Evolutionary conservation across 768 basidiomycete genomes (phyloP).

Genomic region (Naganishia vishniacii): DNA sequence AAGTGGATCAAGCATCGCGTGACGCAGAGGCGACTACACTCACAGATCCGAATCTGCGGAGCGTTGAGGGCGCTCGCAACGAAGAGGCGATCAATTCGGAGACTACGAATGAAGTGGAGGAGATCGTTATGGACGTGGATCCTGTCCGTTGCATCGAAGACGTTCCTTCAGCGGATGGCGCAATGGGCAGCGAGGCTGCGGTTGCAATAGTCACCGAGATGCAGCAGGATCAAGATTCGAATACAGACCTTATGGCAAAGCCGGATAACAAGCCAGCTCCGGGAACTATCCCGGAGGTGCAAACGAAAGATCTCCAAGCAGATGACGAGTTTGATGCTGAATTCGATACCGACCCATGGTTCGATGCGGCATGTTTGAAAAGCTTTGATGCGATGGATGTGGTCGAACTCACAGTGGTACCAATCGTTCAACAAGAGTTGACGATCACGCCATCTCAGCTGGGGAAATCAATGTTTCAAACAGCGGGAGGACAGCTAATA

Average conservation of each 20-base stretch:
- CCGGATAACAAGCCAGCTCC: too few species aligned
- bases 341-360: constrained; percentile 28
- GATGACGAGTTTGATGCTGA: constrained; percentile 25
- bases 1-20: not conserved
- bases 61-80: too few species aligned
- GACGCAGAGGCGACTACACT: not conserved
- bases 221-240: too few species aligned
- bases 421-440: not conserved
- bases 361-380: constrained; percentile 29
- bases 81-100: not conserved
- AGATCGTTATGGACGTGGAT: too few species aligned
- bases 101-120: not conserved
- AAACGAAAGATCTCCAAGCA: not conserved
- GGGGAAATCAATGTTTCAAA: constrained; percentile 14
- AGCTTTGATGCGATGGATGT: constrained; percentile 4
- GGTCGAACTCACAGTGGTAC: not conserved
- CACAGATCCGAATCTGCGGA: too few species aligned
- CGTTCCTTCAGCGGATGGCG: too few species aligned
- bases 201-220: too few species aligned
- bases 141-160: too few species aligned
- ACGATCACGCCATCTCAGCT: not conserved
- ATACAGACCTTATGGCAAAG: too few species aligned
- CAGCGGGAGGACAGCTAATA: constrained; percentile 20
- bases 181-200: too few species aligned
- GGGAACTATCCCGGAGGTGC: too few species aligned